Percentiles rank a stretch among this genome's conserved stretches.
Evolutionary conservation across 2,329 filamentous ascomycete genomes (phyloP).

Genomic region (Nothomitra cinnamomea): DNA sequence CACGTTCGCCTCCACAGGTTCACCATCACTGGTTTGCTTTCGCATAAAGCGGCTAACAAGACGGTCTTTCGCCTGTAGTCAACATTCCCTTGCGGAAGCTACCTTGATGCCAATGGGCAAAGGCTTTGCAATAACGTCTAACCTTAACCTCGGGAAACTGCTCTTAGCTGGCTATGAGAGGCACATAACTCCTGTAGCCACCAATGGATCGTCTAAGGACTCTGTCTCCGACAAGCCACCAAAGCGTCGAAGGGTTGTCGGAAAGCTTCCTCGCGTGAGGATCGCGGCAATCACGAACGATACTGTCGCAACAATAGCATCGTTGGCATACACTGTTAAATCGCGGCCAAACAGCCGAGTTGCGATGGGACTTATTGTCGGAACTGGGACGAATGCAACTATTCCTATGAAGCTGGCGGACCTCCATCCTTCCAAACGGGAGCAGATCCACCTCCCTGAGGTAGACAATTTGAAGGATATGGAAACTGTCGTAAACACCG

Average conservation of each 20-base stretch:
- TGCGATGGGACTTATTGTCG: slow-evolving; percentile 65
- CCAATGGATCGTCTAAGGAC: slow-evolving; percentile 15
- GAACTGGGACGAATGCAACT: slow-evolving; percentile 68
- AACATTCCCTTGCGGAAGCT: slow-evolving; percentile 44
- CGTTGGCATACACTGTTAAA: slow-evolving; percentile 55
- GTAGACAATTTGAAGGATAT: slow-evolving; percentile 30
- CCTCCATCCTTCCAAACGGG: slow-evolving; percentile 44
- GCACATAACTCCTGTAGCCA: slow-evolving; percentile 17
- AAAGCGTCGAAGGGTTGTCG: not conserved
- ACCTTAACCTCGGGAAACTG: slow-evolving; percentile 42
- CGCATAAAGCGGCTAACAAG: slow-evolving; percentile 6
- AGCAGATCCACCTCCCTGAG: slow-evolving; percentile 22
- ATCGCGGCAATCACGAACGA: slow-evolving; percentile 70
- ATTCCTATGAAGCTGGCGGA: slow-evolving; percentile 49
- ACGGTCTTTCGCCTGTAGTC: slow-evolving; percentile 19
- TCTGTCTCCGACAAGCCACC: slow-evolving; percentile 18
- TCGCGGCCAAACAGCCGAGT: slow-evolving; percentile 44
- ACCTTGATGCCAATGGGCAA: slow-evolving; percentile 54
- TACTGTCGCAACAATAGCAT: slow-evolving; percentile 61
- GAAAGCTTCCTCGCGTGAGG: slow-evolving; percentile 42
- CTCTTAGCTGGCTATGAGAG: slow-evolving; percentile 41
- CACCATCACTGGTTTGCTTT: not conserved
- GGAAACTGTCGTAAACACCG: slow-evolving; percentile 66
- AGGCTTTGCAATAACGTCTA: slow-evolving; percentile 45
- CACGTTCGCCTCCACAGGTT: not conserved